Percentiles rank a stretch among this genome's conserved stretches.
Conservation (phyloP, 768 basidiomycete genomes). For the Trametopsis cervina region DNA sequence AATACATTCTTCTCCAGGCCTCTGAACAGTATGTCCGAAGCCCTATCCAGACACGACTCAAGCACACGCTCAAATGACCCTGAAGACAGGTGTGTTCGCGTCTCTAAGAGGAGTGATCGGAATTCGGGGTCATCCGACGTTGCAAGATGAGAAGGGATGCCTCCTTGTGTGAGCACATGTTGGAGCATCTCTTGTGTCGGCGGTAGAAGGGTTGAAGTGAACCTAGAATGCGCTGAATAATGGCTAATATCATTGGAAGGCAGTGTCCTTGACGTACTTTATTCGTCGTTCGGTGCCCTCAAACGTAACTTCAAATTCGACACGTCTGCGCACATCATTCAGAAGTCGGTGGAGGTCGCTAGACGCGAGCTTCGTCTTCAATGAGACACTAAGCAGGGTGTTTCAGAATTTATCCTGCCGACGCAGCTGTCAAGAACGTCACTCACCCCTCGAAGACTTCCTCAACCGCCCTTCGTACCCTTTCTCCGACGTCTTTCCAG, state of each 20-base stretch:
- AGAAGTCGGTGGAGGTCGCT: constrained; percentile 66
- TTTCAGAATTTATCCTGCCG: neutral
- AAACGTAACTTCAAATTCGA: constrained; percentile 66
- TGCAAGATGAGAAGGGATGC: constrained; percentile 29
- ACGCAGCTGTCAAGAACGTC: neutral
- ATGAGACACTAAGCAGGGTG: constrained; percentile 62
- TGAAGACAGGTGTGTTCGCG: constrained; percentile 52
- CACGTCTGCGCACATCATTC: constrained; percentile 64
- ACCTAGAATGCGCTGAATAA: constrained; percentile 34
- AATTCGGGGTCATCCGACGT: constrained; percentile 44
- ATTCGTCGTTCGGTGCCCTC: constrained; percentile 52
- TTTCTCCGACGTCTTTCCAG: constrained; percentile 76
- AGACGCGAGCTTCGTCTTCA: constrained; percentile 68
- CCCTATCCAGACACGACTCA: constrained; percentile 64
- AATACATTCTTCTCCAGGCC: constrained; percentile 65
- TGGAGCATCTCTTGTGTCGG: constrained; percentile 65
- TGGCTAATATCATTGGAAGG: neutral
- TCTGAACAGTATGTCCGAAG: constrained; percentile 55
- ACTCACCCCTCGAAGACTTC: constrained; percentile 80
- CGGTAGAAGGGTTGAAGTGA: constrained; percentile 69
- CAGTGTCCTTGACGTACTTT: constrained; percentile 33
- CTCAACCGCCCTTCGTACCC: constrained; percentile 69
- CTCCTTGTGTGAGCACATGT: constrained; percentile 63
- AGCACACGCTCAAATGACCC: constrained; percentile 68
- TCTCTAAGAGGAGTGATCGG: constrained; percentile 59